Evolutionary conservation across 2,329 filamentous ascomycete species (phyloP).

Genomic region (Daldinia eschscholtzii): DNA sequence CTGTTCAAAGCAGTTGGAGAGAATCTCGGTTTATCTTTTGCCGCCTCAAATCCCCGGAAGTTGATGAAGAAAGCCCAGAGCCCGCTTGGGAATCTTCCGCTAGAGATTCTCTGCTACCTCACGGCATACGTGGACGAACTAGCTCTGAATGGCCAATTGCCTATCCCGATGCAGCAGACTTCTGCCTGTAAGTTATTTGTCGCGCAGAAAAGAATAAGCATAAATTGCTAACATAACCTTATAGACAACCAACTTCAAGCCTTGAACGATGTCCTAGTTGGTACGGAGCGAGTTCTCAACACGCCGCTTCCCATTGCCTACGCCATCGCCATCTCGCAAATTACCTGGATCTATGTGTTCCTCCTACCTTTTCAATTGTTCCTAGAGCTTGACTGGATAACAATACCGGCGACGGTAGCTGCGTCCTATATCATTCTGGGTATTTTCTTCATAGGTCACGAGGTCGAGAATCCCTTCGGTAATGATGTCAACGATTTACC

Average conservation of each 20-base stretch:
- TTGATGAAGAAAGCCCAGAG: slow-evolving; percentile 77
- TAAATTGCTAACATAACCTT: slow-evolving; percentile 48
- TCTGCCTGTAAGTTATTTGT: slow-evolving; percentile 57
- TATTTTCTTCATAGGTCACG: slow-evolving; percentile 78
- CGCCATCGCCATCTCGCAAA: slow-evolving; percentile 85
- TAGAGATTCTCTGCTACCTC: slow-evolving; percentile 83
- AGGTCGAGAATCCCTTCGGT: slow-evolving; percentile 89
- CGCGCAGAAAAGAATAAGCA: background rate
- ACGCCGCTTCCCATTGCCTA: slow-evolving; percentile 88
- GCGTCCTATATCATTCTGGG: slow-evolving; percentile 87
- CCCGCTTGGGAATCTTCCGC: slow-evolving; percentile 84
- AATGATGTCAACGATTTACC: slow-evolving; percentile 86
- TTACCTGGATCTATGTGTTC: slow-evolving; percentile 86
- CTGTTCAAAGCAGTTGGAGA: slow-evolving; percentile 76
- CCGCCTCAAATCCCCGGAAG: slow-evolving; percentile 82
- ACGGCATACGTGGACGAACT: slow-evolving; percentile 74
- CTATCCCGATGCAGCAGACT: slow-evolving; percentile 70
- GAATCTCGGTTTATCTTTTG: slow-evolving; percentile 81
- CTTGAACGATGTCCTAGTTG: slow-evolving; percentile 79
- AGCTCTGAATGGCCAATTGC: slow-evolving; percentile 67
- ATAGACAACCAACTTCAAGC: slow-evolving; percentile 69
- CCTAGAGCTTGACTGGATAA: slow-evolving; percentile 73
- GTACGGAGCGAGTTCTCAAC: slow-evolving; percentile 82
- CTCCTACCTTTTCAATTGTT: slow-evolving; percentile 86
- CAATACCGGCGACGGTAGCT: slow-evolving; percentile 79